These are phyloP conservation scores for Russula brevipes DNA, from an alignment of 768 basidiomycete genomes.

Conservation along the genomic window DNA sequence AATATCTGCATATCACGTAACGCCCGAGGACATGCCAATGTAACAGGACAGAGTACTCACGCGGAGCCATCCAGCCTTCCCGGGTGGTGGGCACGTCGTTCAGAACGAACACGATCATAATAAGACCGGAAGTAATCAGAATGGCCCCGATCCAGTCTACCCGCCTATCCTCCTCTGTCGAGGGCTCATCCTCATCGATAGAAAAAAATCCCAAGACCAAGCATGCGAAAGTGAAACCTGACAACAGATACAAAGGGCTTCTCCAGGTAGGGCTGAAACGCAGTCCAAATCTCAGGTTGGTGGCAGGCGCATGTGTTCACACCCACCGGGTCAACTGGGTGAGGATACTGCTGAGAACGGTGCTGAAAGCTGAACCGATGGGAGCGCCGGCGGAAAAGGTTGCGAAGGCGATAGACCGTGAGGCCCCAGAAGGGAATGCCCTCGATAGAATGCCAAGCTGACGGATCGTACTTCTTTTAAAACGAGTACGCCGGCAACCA, in stretches of 20 bases:
- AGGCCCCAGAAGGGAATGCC: constrained; percentile 61
- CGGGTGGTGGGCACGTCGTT: constrained; percentile 59
- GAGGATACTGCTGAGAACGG: constrained; percentile 63
- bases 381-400: constrained; percentile 84
- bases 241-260: constrained; percentile 54
- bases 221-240: constrained; percentile 51
- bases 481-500: constrained; percentile 7
- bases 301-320: neutral
- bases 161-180: constrained; percentile 34
- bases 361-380: constrained; percentile 69
- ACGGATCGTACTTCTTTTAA: neutral
- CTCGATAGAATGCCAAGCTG: constrained; percentile 80
- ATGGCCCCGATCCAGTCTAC: constrained; percentile 77
- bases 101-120: constrained; percentile 68
- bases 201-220: constrained; percentile 49
- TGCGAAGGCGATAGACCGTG: constrained; percentile 74
- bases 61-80: constrained; percentile 54
- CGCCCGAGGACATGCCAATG: neutral
- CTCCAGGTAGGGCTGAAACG: constrained; percentile 51
- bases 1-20: constrained; percentile 50
- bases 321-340: constrained; percentile 35
- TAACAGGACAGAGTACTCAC: constrained; percentile 35
- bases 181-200: constrained; percentile 53
- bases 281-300: neutral
- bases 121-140: constrained; percentile 58